Evolutionary conservation across 148 eudicot genomes (phyloP).

Genomic region (Polygonum aviculare): DNA sequence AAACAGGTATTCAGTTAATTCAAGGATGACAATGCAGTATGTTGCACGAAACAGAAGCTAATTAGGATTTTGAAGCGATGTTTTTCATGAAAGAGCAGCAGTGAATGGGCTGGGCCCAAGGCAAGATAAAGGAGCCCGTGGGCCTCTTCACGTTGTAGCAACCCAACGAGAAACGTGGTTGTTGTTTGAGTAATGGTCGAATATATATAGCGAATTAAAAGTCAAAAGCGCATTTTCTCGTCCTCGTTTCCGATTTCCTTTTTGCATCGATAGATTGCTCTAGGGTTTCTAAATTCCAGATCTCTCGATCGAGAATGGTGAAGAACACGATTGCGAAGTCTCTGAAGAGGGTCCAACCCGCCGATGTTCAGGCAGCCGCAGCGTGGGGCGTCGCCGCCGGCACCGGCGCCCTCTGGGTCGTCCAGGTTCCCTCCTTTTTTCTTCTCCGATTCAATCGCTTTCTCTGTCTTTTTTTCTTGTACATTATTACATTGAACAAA

Average conservation of each 20-base stretch:
- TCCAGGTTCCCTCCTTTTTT: constrained; percentile 39
- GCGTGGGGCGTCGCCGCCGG: constrained; percentile 71
- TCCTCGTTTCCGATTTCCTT: background rate
- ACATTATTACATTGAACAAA: background rate
- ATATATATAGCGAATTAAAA: background rate
- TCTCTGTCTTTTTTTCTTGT: background rate
- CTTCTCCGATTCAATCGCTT: background rate
- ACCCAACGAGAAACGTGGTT: too few species aligned
- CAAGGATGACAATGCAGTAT: too few species aligned
- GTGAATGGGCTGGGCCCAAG: background rate
- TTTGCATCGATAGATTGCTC: background rate
- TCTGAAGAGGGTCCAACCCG: constrained; percentile 27
- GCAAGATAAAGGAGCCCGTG: background rate
- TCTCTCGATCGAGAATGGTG: background rate
- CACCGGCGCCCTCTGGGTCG: constrained; percentile 41
- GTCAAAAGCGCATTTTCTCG: constrained; percentile 3
- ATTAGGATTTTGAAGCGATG: too few species aligned
- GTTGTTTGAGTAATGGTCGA: too few species aligned
- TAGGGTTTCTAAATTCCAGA: background rate
- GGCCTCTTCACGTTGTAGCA: background rate
- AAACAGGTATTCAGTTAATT: too few species aligned
- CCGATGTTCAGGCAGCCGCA: constrained; percentile 63
- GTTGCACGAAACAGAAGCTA: too few species aligned
- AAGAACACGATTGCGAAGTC: constrained; percentile 26
- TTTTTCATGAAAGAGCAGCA: too few species aligned